Conservation (phyloP, 805 yeast species). For the Lachancea quebecensis region DNA sequence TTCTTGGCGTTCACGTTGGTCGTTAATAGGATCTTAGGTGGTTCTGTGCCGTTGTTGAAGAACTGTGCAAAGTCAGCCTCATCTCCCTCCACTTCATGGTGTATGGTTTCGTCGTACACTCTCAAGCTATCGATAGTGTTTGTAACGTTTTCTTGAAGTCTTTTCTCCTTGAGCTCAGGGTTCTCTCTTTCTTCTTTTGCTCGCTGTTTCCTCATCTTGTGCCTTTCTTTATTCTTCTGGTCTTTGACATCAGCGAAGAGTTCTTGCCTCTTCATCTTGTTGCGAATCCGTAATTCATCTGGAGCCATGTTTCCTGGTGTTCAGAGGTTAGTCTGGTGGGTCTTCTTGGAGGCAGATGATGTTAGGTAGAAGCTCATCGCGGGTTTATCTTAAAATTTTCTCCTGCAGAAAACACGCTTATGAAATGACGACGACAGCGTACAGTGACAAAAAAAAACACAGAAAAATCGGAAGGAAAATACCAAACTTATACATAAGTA, state of each 20-base stretch:
- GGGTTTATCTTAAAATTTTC: slow-evolving; percentile 5
- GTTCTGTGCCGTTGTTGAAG: slow-evolving; percentile 55
- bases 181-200: slow-evolving; percentile 82
- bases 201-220: slow-evolving; percentile 67
- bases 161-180: slow-evolving; percentile 74
- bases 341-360: neutral
- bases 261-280: slow-evolving; percentile 75
- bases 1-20: slow-evolving; percentile 83
- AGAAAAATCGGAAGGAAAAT: too few relatives aligned
- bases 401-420: neutral
- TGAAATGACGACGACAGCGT: too few relatives aligned
- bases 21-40: slow-evolving; percentile 85
- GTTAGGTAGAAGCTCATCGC: neutral
- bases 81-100: slow-evolving; percentile 36
- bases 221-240: slow-evolving; percentile 69
- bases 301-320: slow-evolving; percentile 23
- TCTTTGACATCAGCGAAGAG: slow-evolving; percentile 67
- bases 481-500: too few relatives aligned
- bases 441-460: too few relatives aligned
- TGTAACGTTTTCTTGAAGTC: slow-evolving; percentile 72
- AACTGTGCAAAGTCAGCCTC: slow-evolving; percentile 28
- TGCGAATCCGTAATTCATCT: slow-evolving; percentile 48
- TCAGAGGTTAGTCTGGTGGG: neutral
- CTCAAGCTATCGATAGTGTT: slow-evolving; percentile 78
- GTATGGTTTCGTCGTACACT: slow-evolving; percentile 79